Evolutionary conservation across 106 monocot species (phyloP).

Genomic region (Apostasia shenzhenica): DNA sequence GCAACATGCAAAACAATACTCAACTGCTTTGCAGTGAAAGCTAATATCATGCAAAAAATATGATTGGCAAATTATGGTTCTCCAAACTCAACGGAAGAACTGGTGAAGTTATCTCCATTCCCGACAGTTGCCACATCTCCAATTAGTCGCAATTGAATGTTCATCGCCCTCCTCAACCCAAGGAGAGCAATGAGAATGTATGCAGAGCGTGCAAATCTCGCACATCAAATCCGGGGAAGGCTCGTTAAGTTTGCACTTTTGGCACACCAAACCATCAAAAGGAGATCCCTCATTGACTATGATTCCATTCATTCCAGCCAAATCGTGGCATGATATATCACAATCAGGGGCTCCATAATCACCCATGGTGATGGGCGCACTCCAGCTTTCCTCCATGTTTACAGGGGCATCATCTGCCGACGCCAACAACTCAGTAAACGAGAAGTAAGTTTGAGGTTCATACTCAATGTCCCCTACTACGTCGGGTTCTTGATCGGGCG

Average conservation of each 20-base stretch:
- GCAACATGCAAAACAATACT: neutral
- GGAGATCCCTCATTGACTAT: neutral
- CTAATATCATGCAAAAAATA: neutral
- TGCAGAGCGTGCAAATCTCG: conserved; percentile 38
- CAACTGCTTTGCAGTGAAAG: neutral
- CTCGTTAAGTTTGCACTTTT: conserved; percentile 35
- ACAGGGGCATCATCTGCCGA: conserved; percentile 35
- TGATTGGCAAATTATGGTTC: neutral
- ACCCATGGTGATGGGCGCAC: neutral
- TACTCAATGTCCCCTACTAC: conserved; percentile 35
- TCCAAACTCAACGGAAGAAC: neutral
- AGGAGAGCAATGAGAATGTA: conserved; percentile 69
- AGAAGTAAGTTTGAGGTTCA: conserved; percentile 94
- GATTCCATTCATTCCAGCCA: conserved; percentile 1
- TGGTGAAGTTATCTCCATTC: conserved; percentile 44
- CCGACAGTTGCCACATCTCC: conserved; percentile 70
- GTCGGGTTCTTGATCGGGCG: conserved; percentile 11
- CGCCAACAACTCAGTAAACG: conserved; percentile 68
- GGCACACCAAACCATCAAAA: conserved; percentile 22
- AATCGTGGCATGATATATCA: conserved; percentile 2
- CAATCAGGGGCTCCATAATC: conserved; percentile 8
- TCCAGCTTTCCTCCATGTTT: conserved; percentile 10
- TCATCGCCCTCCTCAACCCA: conserved; percentile 42
- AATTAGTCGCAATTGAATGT: conserved; percentile 7
- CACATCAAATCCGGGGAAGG: conserved; percentile 48